These are phyloP conservation scores for Diatrype stigma DNA, from an alignment of 2,329 filamentous ascomycete genomes.

Conservation along the genomic window DNA sequence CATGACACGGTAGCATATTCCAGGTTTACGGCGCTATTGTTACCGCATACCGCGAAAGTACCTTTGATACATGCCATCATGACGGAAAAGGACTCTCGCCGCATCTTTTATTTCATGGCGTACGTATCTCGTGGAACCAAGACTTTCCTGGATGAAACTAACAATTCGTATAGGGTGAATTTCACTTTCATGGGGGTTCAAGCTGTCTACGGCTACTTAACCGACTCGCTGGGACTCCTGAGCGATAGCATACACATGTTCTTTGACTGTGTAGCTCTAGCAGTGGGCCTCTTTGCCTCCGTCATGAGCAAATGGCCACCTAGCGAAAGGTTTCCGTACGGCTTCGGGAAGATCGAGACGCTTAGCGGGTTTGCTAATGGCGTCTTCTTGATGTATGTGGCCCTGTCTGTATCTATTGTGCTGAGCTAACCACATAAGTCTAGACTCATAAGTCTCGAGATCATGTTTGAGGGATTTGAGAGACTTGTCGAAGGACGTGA, in stretches of 20 bases:
- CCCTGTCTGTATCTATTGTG: background rate
- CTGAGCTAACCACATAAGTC: conserved; percentile 1
- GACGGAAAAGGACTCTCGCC: conserved; percentile 83
- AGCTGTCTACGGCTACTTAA: conserved; percentile 88
- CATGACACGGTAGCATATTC: conserved; percentile 51
- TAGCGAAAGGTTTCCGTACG: conserved; percentile 84
- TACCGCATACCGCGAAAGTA: conserved; percentile 65
- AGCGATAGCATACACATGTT: conserved; percentile 99
- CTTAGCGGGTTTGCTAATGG: conserved; percentile 95
- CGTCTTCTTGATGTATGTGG: conserved; percentile 77
- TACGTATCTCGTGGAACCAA: conserved; percentile 39
- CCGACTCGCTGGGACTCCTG: conserved; percentile 88
- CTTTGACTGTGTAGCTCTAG: conserved; percentile 90
- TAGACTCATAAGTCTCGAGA: conserved; percentile 90
- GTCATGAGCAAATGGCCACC: conserved; percentile 97
- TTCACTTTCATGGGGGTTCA: conserved; percentile 94
- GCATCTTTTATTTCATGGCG: conserved; percentile 97
- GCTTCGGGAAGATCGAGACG: conserved; percentile 95
- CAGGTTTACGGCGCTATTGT: conserved; percentile 64
- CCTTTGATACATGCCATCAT: conserved; percentile 83
- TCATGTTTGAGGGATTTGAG: conserved; percentile 91
- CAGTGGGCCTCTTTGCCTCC: conserved; percentile 84
- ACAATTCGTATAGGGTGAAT: conserved; percentile 62
- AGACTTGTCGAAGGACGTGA: conserved; percentile 78
- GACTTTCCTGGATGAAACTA: conserved; percentile 5